These are phyloP conservation scores for Paecilomyces dactylethromorphus DNA, from an alignment of 2,329 filamentous ascomycete genomes.

Conservation along the genomic window DNA sequence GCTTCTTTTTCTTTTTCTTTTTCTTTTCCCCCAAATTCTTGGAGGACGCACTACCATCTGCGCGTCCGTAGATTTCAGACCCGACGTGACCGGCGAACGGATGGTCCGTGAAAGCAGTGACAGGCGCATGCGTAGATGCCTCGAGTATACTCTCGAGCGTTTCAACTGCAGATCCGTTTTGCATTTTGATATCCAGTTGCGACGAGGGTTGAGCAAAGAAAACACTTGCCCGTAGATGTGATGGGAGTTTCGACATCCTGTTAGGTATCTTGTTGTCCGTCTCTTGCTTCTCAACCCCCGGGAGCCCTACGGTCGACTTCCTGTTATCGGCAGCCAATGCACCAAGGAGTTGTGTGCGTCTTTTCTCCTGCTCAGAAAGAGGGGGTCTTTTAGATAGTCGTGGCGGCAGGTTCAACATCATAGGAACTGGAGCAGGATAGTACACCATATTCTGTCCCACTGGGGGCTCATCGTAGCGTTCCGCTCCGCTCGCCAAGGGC, in stretches of 20 bases:
- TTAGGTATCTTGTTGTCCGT: conserved; percentile 15
- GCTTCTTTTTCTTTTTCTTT: conserved; percentile 26
- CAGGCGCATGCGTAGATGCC: conserved; percentile 79
- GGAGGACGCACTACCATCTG: conserved; percentile 20
- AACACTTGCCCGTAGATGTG: conserved; percentile 81
- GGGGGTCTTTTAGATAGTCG: conserved; percentile 72
- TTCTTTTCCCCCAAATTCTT: conserved; percentile 18
- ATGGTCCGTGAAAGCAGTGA: conserved; percentile 87
- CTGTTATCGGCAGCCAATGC: conserved; percentile 51
- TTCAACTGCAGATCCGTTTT: conserved; percentile 74
- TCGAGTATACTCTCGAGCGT: conserved; percentile 89
- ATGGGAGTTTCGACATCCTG: conserved; percentile 55
- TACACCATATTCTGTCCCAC: conserved; percentile 80
- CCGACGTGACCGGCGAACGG: conserved; percentile 71
- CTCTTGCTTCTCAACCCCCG: conserved; percentile 16
- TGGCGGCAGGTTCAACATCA: conserved; percentile 86
- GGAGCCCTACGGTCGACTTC: conserved; percentile 46
- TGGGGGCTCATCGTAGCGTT: conserved; percentile 32
- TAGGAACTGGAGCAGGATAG: conserved; percentile 90
- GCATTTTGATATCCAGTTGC: conserved; percentile 49
- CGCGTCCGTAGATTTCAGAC: conserved; percentile 63
- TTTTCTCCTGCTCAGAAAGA: conserved; percentile 57
- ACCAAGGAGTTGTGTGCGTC: conserved; percentile 67
- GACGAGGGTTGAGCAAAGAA: conserved; percentile 72
- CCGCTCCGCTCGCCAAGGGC: conserved; percentile 32